Evolutionary conservation across 805 yeast genomes (phyloP).

Genomic region (Peterozyma toletana): DNA sequence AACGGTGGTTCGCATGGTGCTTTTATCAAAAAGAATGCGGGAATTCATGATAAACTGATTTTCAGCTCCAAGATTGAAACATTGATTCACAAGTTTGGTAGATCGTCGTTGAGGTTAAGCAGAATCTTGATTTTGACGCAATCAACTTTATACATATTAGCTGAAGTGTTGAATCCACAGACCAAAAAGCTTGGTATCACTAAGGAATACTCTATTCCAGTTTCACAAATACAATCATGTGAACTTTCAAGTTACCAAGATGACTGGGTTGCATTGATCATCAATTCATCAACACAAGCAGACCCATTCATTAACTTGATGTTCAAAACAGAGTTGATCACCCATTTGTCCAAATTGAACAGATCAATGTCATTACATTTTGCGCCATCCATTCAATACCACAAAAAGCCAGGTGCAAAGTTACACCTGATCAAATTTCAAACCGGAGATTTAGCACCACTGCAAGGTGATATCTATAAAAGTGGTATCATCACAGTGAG

Average conservation of each 20-base stretch:
- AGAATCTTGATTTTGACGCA: constrained; percentile 68
- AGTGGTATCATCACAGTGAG: constrained; percentile 80
- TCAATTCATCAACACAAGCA: constrained; percentile 50
- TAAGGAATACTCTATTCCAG: constrained; percentile 57
- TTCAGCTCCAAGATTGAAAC: constrained; percentile 82
- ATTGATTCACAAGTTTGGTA: constrained; percentile 80
- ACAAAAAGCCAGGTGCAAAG: constrained; percentile 84
- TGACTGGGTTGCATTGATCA: constrained; percentile 80
- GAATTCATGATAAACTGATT: constrained; percentile 60
- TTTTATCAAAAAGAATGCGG: constrained; percentile 61
- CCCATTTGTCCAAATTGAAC: constrained; percentile 61
- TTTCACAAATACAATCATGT: constrained; percentile 51
- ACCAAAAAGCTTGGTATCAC: constrained; percentile 42
- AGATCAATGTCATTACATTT: constrained; percentile 54
- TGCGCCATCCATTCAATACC: constrained; percentile 70
- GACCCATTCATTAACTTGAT: constrained; percentile 76
- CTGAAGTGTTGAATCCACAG: constrained; percentile 60
- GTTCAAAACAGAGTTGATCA: constrained; percentile 84
- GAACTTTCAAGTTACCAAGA: constrained; percentile 76
- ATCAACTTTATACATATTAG: constrained; percentile 57
- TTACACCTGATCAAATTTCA: constrained; percentile 66
- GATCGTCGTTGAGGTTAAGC: constrained; percentile 76
- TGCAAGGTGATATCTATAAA: constrained; percentile 69
- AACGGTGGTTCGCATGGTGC: constrained; percentile 69
- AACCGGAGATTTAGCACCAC: constrained; percentile 56